Evolutionary conservation across 2,329 filamentous ascomycete genomes (phyloP).

Genomic region (Gremmenia infestans): DNA sequence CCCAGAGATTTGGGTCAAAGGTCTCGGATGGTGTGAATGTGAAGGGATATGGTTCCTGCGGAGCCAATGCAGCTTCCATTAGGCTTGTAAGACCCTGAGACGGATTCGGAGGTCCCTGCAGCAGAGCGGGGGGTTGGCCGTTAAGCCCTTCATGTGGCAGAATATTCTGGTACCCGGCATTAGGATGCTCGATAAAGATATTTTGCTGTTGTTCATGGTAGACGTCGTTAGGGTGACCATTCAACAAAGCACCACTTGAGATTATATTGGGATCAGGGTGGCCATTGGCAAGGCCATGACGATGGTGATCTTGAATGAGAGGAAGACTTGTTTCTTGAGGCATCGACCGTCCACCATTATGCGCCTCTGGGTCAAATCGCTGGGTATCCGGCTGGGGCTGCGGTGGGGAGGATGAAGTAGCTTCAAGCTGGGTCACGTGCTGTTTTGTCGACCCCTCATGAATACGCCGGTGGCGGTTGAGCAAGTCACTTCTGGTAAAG

Average conservation of each 20-base stretch:
- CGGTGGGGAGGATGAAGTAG: constrained; percentile 2
- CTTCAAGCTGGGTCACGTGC: constrained; percentile 15
- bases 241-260: background rate
- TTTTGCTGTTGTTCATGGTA: background rate
- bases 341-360: constrained; percentile 5
- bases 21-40: constrained; percentile 19
- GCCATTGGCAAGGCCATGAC: background rate
- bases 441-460: constrained; percentile 14
- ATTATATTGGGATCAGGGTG: background rate
- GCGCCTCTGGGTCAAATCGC: constrained; percentile 5
- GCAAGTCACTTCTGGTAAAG: constrained; percentile 28
- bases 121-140: background rate
- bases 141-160: background rate
- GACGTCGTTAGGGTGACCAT: constrained; percentile 1
- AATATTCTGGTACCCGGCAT: background rate
- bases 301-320: background rate
- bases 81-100: constrained; percentile 25
- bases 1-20: constrained; percentile 21
- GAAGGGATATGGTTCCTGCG: constrained; percentile 14
- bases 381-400: constrained; percentile 5
- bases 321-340: background rate
- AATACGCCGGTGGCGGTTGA: constrained; percentile 28
- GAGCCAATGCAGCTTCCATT: constrained; percentile 28
- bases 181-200: background rate
- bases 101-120: constrained; percentile 1